Conservation (phyloP, 1,139 yeast genomes). For the Arxiozyma slooffiae region DNA sequence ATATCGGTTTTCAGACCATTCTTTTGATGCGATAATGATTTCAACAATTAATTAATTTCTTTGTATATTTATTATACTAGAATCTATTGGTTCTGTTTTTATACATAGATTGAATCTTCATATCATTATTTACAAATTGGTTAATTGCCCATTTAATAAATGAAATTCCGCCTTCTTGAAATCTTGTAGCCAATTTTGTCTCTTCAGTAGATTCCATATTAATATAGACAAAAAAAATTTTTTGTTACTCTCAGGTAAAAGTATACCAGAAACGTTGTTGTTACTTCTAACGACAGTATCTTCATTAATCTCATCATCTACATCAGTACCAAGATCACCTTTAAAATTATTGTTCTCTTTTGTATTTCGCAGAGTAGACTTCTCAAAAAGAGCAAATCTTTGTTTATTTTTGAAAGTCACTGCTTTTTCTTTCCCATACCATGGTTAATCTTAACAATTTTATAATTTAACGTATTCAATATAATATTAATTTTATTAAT, state of each 20-base stretch:
- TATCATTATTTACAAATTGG: conserved; percentile 5
- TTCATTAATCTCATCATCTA: background rate
- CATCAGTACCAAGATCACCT: background rate
- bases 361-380: background rate
- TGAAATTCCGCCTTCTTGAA: conserved; percentile 21
- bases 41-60: background rate
- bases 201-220: conserved; percentile 21
- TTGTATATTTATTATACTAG: background rate
- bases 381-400: conserved; percentile 3
- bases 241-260: conserved; percentile 14
- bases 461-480: conserved; percentile 18
- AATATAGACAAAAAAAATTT: conserved; percentile 24
- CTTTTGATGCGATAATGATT: background rate
- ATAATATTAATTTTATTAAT: conserved; percentile 19
- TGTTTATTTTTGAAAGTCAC: conserved; percentile 7
- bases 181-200: conserved; percentile 22
- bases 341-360: background rate
- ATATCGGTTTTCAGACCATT: background rate
- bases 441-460: conserved; percentile 17
- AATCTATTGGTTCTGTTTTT: background rate
- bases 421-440: conserved; percentile 20
- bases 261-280: background rate
- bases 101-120: background rate
- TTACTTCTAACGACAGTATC: background rate
- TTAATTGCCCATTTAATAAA: conserved; percentile 24